These are phyloP conservation scores for Pyrenula aspistea DNA, from an alignment of 495 filamentous ascomycete genomes.

Conservation along the genomic window DNA sequence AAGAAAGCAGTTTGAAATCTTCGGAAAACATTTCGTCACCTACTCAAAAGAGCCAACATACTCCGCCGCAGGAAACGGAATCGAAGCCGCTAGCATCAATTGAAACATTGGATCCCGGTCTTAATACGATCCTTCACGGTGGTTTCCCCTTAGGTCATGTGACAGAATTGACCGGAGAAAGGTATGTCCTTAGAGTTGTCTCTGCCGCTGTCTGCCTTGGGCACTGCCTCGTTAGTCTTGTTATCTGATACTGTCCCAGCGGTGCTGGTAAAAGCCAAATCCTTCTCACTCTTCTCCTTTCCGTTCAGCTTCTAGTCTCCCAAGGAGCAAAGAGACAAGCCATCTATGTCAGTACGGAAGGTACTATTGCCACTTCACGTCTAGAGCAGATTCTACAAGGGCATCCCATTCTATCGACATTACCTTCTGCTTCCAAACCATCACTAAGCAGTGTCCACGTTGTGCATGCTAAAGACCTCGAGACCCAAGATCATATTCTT, in stretches of 20 bases:
- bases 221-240: constrained; percentile 4
- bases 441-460: constrained; percentile 60
- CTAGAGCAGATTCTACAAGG: constrained; percentile 62
- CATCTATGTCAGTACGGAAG: constrained; percentile 94
- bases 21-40: background rate
- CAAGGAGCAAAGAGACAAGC: constrained; percentile 55
- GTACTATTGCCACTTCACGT: constrained; percentile 66
- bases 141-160: constrained; percentile 77
- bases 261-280: constrained; percentile 95
- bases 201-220: too few relatives aligned
- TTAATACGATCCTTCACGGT: constrained; percentile 69
- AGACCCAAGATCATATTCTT: constrained; percentile 90
- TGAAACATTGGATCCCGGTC: constrained; percentile 51
- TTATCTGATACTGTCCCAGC: constrained; percentile 30
- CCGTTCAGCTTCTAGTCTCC: constrained; percentile 66
- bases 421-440: constrained; percentile 36
- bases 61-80: background rate
- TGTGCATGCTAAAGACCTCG: constrained; percentile 81
- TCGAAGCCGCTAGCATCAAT: constrained; percentile 40
- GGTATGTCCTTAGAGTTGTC: constrained; percentile 24
- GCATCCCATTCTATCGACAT: constrained; percentile 46
- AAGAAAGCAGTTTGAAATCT: background rate
- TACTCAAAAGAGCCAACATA: background rate
- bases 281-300: constrained; percentile 72
- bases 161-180: constrained; percentile 88